These are phyloP conservation scores for Lactarius indigo DNA, from an alignment of 768 basidiomycete species.

Conservation along the genomic window DNA sequence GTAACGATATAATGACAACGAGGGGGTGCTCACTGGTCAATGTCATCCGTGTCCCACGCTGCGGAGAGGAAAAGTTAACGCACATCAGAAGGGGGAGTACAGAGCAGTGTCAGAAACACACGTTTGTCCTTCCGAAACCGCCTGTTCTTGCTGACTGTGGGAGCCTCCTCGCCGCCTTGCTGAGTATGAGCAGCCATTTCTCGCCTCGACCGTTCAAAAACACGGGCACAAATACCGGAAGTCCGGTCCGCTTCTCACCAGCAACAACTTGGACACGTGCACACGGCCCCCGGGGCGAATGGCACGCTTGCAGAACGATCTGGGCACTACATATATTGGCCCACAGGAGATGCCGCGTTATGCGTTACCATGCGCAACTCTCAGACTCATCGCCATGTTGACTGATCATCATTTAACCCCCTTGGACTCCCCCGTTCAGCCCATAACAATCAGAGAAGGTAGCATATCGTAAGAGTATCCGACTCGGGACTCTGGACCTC, in stretches of 20 bases:
- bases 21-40: conserved; percentile 79
- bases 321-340: too few species aligned
- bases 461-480: background rate
- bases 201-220: background rate
- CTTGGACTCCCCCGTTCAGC: too few species aligned
- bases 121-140: conserved; percentile 93
- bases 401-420: too few species aligned
- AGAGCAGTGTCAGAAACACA: conserved; percentile 40
- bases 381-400: background rate
- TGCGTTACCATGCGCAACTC: background rate
- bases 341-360: background rate
- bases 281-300: too few species aligned
- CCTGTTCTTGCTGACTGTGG: conserved; percentile 74
- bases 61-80: conserved; percentile 2
- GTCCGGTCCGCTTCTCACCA: background rate
- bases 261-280: background rate
- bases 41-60: conserved; percentile 99
- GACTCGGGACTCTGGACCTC: background rate
- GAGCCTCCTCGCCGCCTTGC: conserved; percentile 9
- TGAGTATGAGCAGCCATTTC: background rate
- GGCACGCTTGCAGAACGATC: too few species aligned
- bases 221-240: background rate
- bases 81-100: conserved; percentile 25
- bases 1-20: background rate
- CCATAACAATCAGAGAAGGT: too few species aligned